Percentiles rank a stretch among this genome's conserved stretches.
These are phyloP conservation scores for Synchytrium microbalum DNA, from an alignment of 371 early-diverging fungal genomes.

Conservation along the genomic window DNA sequence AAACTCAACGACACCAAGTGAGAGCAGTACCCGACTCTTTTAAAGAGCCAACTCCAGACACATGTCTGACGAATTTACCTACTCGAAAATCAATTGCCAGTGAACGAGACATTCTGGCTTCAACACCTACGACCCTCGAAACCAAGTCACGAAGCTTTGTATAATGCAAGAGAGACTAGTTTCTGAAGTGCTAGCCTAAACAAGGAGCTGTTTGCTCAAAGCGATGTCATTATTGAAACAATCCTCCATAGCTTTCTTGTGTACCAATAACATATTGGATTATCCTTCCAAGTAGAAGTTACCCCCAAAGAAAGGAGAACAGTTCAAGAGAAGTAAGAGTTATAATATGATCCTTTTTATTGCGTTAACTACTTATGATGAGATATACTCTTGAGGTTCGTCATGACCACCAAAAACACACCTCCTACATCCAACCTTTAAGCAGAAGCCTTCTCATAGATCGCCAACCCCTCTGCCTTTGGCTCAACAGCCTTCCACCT, in stretches of 20 bases:
- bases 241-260: not conserved
- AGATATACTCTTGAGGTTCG: too few species aligned
- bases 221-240: not conserved
- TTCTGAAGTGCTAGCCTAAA: constrained; percentile 20
- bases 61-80: constrained; percentile 26
- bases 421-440: too few species aligned
- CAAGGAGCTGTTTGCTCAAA: constrained; percentile 24
- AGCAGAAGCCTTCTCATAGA: too few species aligned
- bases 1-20: constrained; percentile 29
- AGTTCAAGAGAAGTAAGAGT: too few species aligned
- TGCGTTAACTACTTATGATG: too few species aligned
- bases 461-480: too few species aligned
- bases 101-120: not conserved
- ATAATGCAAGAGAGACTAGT: not conserved
- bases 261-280: not conserved
- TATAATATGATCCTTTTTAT: too few species aligned
- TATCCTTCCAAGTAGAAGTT: too few species aligned
- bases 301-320: too few species aligned
- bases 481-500: too few species aligned
- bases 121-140: constrained; percentile 12
- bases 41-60: constrained; percentile 22
- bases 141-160: constrained; percentile 11
- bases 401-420: too few species aligned
- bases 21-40: constrained; percentile 24
- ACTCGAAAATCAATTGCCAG: constrained; percentile 17